These are phyloP conservation scores for Stephania yunnanensis DNA, from an alignment of 164 flowering plant genomes.

Conservation along the genomic window DNA sequence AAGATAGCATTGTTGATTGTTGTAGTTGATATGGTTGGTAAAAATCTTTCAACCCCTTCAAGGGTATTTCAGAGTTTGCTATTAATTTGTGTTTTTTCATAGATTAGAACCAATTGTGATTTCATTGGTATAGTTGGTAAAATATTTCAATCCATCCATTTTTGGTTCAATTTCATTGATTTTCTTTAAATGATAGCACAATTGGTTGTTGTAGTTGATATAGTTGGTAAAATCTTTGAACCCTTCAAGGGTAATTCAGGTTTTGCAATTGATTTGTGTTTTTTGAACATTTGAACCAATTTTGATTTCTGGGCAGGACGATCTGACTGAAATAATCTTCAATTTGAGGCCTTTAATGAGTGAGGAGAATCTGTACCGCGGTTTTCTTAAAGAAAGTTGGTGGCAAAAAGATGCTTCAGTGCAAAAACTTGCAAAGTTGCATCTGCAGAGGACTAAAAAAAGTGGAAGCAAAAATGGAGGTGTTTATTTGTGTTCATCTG, in stretches of 20 bases:
- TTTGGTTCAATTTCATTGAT: too few relatives aligned
- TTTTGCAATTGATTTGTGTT: not conserved
- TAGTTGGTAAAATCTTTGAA: not conserved
- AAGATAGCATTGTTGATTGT: too few relatives aligned
- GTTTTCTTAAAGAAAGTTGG: conserved; percentile 43
- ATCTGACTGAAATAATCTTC: conserved; percentile 34
- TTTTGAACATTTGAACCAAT: not conserved
- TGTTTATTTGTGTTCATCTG: conserved; percentile 62
- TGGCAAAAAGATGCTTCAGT: conserved; percentile 61
- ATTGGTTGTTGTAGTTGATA: too few relatives aligned
- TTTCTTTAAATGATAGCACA: too few relatives aligned
- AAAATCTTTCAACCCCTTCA: too few relatives aligned
- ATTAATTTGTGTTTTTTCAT: too few relatives aligned
- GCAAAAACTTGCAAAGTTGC: conserved; percentile 54
- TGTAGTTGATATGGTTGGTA: too few relatives aligned
- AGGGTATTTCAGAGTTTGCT: too few relatives aligned
- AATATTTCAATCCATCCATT: not conserved
- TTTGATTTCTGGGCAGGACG: conserved; percentile 34
- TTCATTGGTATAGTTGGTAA: not conserved
- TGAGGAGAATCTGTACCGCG: conserved; percentile 39
- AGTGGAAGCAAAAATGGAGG: conserved; percentile 36
- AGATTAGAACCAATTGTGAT: too few relatives aligned
- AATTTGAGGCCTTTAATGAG: conserved; percentile 34
- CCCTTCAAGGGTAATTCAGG: not conserved
- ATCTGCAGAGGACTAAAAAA: conserved; percentile 24